Percentiles rank a stretch among this genome's conserved stretches.
phyloP scores from a whole-genome alignment of 331 rosid species.

The Rhamnella rubrinervis region DNA sequence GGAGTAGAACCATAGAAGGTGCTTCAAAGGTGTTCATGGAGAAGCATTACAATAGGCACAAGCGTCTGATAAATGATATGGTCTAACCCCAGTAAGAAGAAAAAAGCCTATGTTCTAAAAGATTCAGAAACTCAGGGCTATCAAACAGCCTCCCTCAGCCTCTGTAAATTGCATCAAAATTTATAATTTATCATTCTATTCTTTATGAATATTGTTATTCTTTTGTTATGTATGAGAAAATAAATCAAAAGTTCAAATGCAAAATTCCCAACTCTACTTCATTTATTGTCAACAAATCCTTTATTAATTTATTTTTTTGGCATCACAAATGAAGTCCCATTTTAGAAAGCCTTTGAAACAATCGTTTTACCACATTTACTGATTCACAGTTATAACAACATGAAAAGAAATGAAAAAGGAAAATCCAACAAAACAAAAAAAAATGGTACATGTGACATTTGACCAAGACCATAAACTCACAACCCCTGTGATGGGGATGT shows the following conservation, averaged over 20 bases:
- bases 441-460: slow-evolving; percentile 10
- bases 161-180: neutral
- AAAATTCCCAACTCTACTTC: too few relatives aligned
- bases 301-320: too few relatives aligned
- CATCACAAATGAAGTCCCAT: too few relatives aligned
- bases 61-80: slow-evolving; percentile 70
- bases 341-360: too few relatives aligned
- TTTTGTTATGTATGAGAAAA: neutral
- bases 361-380: too few relatives aligned
- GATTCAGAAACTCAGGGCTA: neutral
- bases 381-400: too few relatives aligned
- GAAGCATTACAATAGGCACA: slow-evolving; percentile 73
- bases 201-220: neutral
- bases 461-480: slow-evolving; percentile 1
- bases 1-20: slow-evolving; percentile 78
- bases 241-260: neutral
- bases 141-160: neutral
- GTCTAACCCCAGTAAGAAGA: slow-evolving; percentile 34
- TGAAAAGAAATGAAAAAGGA: neutral
- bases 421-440: neutral
- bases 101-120: neutral
- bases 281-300: too few relatives aligned
- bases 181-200: neutral
- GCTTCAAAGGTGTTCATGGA: slow-evolving; percentile 81
- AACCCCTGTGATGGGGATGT: slow-evolving; percentile 22